Conservation (phyloP, 2,329 filamentous ascomycete species). For the Cladosporium sp. region DNA sequence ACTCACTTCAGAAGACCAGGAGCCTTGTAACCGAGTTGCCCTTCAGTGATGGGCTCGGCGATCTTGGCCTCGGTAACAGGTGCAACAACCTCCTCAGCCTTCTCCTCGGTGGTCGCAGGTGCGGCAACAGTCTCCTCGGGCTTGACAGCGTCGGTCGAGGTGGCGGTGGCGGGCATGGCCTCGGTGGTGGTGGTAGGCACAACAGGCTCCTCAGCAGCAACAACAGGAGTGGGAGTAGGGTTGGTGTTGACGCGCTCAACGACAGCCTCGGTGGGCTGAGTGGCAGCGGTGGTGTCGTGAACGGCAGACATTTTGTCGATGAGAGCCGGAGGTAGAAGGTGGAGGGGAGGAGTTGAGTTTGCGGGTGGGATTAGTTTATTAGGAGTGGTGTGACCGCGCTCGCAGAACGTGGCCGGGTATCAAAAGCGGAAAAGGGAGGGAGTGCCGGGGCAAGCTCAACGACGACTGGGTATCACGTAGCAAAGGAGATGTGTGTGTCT, state of each 20-base stretch:
- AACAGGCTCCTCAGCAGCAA: conserved; percentile 9
- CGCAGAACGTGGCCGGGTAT: conserved; percentile 19
- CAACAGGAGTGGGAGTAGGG: conserved; percentile 18
- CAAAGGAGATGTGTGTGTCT: conserved; percentile 9
- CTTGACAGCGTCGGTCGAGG: conserved; percentile 34
- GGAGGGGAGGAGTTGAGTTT: not conserved
- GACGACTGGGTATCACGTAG: conserved; percentile 18
- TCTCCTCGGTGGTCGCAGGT: conserved; percentile 36
- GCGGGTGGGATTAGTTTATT: conserved; percentile 13
- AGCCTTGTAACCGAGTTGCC: conserved; percentile 84
- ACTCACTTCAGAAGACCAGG: conserved; percentile 86
- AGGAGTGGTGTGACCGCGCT: conserved; percentile 19
- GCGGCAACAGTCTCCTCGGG: conserved; percentile 18
- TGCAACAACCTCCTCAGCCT: conserved; percentile 39
- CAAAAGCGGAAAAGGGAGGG: conserved; percentile 15
- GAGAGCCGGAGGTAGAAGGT: not conserved
- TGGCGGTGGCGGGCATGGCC: conserved; percentile 38
- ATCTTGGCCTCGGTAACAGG: conserved; percentile 49
- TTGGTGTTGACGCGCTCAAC: conserved; percentile 11
- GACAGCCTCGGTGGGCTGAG: conserved; percentile 17
- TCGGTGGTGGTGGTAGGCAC: conserved; percentile 14
- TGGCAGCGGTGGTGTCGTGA: conserved; percentile 20
- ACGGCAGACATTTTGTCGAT: conserved; percentile 30
- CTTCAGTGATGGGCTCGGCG: conserved; percentile 74
- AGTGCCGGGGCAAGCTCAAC: not conserved